phyloP scores from a whole-genome alignment of 1,284 basidiomycete genomes.

The Rhodotorula sp. region DNA sequence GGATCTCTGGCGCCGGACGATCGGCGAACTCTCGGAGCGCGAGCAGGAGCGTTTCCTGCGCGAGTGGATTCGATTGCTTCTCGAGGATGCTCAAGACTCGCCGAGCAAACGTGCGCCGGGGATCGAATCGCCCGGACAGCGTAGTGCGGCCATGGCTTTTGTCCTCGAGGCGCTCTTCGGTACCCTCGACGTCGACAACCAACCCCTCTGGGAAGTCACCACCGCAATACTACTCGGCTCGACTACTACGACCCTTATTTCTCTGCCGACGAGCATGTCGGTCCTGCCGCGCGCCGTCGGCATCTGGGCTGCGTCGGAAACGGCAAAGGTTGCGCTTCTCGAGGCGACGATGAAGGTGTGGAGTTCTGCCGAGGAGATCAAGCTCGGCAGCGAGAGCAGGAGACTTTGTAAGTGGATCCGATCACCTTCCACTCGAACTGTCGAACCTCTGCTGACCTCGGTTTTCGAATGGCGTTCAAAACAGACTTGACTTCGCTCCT shows the following conservation, averaged over 20 bases:
- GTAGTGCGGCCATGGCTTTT: slow-evolving; percentile 3
- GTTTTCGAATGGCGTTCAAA: slow-evolving; percentile 48
- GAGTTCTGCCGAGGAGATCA: slow-evolving; percentile 14
- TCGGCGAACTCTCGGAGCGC: slow-evolving; percentile 19
- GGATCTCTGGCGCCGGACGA: slow-evolving; percentile 14
- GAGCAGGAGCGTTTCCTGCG: slow-evolving; percentile 21
- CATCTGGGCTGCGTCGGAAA: slow-evolving; percentile 1
- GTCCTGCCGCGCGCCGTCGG: not conserved
- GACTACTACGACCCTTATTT: not conserved
- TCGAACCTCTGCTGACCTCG: not conserved
- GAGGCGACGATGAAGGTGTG: not conserved
- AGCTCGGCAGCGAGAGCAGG: slow-evolving; percentile 5
- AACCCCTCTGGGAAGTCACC: not conserved
- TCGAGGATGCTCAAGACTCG: too few species aligned
- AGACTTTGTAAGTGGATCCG: slow-evolving; percentile 4
- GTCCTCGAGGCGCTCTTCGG: slow-evolving; percentile 25
- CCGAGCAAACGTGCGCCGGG: not conserved
- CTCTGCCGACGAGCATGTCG: not conserved
- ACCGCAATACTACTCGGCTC: slow-evolving; percentile 6
- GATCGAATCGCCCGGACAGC: not conserved
- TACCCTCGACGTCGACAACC: not conserved
- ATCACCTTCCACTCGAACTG: not conserved
- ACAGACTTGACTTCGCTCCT: slow-evolving; percentile 64
- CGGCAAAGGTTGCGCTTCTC: slow-evolving; percentile 21
- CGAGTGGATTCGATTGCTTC: slow-evolving; percentile 12